Evolutionary conservation across 306 rosid genomes (phyloP).

Genomic region (Urtica urens): DNA sequence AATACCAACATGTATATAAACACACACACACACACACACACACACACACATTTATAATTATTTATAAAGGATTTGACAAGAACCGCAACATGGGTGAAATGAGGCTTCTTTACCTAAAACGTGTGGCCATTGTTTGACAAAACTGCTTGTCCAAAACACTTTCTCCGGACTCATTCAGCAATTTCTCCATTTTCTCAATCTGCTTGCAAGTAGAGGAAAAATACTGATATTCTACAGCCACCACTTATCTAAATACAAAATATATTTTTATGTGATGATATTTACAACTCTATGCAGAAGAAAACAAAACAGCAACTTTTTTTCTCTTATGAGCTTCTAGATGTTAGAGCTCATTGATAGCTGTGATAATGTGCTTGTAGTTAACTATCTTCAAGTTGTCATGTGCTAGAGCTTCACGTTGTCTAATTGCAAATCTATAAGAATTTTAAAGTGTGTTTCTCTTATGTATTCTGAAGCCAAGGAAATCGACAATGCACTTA

Average conservation of each 20-base stretch:
- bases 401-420: too few species aligned
- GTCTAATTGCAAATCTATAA: too few species aligned
- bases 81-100: background rate
- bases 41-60: conserved; percentile 1
- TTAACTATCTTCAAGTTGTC: background rate
- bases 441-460: too few species aligned
- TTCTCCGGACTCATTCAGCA: conserved; percentile 35
- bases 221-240: background rate
- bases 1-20: background rate
- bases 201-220: conserved; percentile 20
- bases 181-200: conserved; percentile 68
- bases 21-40: conserved; percentile 3
- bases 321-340: background rate
- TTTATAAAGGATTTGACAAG: background rate
- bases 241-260: too few species aligned
- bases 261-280: background rate
- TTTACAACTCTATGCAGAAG: background rate
- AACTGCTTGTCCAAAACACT: conserved; percentile 29
- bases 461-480: too few species aligned
- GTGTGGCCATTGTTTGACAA: conserved; percentile 42
- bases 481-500: too few species aligned
- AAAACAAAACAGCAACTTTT: background rate
- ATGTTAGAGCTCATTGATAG: background rate
- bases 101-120: conserved; percentile 64
- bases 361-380: background rate